Evolutionary conservation across 179 eudicot genomes (phyloP), one percentile per base, ranked within the genome.

Genomic region (Beta corolliflora): DNA sequence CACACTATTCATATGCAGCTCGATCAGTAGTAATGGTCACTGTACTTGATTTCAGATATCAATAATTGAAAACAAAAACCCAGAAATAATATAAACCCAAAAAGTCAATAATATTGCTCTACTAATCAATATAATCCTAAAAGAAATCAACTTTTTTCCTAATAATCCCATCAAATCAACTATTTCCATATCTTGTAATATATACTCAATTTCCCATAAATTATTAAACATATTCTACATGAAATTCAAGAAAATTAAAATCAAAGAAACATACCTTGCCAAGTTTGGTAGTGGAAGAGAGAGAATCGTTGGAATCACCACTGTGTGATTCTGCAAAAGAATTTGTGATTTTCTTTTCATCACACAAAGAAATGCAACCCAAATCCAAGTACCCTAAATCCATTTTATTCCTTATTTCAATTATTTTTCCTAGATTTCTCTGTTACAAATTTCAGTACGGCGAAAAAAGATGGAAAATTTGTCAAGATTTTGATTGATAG

Each of bases 381-480:
- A 91, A 75, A 83, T 91, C 93, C 65, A 93, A 71, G 68, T 94
- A 91, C 15, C 93, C 97, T 13, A 91, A 83, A 88, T 91, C 93
- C 94, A 92, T 88, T 54, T 50, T 72, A 18, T 21, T 50, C 13
- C 50, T 41, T 18, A 2, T 36, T 69, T 36, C 4, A n/a, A 11
- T 44, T 16, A 5, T 77, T 23, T 77, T 25, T 12, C 52, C 25
- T 2, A 11, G 53, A n/a, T 8, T 48, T 71, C 14, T 44, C 18
- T 2, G 5, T 18, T 8, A 55, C 10, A 5, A 21, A 25, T 73
- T 53, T 11, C 76, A 53, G 60, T 13, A 9, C 5, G 44, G 1
- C 29, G 5, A 6, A 54, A 73, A 58, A 36, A 52, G 13, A 21
- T 72, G 44, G 31, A 6, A 69, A 56, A 73, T 31, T 29, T 55